phyloP scores from a whole-genome alignment of 306 rosid genomes.

The Delonix regia region DNA sequence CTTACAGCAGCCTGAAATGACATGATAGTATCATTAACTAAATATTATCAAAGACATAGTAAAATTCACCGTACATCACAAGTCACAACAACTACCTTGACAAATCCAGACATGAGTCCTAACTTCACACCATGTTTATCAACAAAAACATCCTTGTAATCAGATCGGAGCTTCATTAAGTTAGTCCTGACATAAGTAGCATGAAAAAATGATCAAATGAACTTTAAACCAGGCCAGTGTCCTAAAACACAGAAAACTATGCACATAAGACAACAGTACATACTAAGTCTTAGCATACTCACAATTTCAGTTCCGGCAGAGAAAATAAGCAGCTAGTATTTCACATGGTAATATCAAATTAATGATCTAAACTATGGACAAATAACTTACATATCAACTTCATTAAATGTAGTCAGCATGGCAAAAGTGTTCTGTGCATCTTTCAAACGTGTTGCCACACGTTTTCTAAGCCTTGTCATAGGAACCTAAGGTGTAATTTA shows the following conservation, averaged over 20 bases:
- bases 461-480: constrained; percentile 71
- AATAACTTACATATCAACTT: constrained; percentile 63
- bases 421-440: constrained; percentile 75
- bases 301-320: neutral
- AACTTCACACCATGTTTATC: constrained; percentile 68
- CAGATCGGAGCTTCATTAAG: constrained; percentile 65
- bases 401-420: constrained; percentile 68
- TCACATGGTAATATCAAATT: neutral
- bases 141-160: constrained; percentile 65
- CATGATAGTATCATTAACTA: neutral
- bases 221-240: neutral
- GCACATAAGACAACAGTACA: neutral
- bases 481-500: constrained; percentile 51
- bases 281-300: neutral
- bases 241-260: neutral
- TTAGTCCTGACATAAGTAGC: constrained; percentile 55
- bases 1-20: constrained; percentile 63
- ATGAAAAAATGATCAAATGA: neutral
- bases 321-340: neutral
- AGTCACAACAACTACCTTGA: constrained; percentile 43
- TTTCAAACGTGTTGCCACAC: constrained; percentile 70
- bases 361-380: neutral
- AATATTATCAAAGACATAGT: neutral
- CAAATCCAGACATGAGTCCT: constrained; percentile 70
- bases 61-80: constrained; percentile 22